Evolutionary conservation across 2,329 filamentous ascomycete species (phyloP).

Genomic region (Corniculantispora saksenae): DNA sequence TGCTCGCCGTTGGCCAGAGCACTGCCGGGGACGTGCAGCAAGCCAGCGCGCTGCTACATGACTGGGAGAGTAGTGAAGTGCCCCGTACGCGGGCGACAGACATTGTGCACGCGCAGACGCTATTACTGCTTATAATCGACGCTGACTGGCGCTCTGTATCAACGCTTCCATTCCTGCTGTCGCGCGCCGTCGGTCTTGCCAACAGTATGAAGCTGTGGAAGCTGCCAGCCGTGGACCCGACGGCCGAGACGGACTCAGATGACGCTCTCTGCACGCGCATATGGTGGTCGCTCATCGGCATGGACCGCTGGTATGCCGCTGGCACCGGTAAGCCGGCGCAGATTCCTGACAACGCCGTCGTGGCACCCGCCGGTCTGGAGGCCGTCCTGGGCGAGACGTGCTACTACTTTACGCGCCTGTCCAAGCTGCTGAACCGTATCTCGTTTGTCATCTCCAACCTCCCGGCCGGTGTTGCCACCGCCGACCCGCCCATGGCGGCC

Average conservation of each 20-base stretch:
- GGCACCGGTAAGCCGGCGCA: slow-evolving; percentile 63
- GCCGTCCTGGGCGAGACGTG: slow-evolving; percentile 61
- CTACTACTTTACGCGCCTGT: slow-evolving; percentile 65
- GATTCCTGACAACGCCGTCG: slow-evolving; percentile 62
- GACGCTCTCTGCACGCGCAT: slow-evolving; percentile 63
- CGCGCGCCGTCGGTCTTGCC: slow-evolving; percentile 64
- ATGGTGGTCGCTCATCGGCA: slow-evolving; percentile 72
- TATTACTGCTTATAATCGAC: slow-evolving; percentile 67
- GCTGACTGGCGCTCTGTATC: slow-evolving; percentile 56
- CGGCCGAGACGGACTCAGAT: slow-evolving; percentile 59
- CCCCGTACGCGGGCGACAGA: slow-evolving; percentile 43
- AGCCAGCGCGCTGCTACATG: slow-evolving; percentile 49
- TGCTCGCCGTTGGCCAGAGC: slow-evolving; percentile 54
- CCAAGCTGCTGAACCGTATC: slow-evolving; percentile 52
- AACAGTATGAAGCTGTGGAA: slow-evolving; percentile 63
- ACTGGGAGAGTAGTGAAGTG: slow-evolving; percentile 50
- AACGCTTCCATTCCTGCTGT: slow-evolving; percentile 55
- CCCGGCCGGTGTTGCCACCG: slow-evolving; percentile 36
- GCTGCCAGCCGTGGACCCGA: slow-evolving; percentile 43
- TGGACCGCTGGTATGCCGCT: slow-evolving; percentile 74
- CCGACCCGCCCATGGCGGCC: slow-evolving; percentile 35
- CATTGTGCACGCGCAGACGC: slow-evolving; percentile 65
- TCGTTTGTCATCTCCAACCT: slow-evolving; percentile 40
- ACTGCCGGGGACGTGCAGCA: slow-evolving; percentile 45
- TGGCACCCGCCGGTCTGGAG: slow-evolving; percentile 61